Evolutionary conservation across 768 basidiomycete genomes (phyloP).

Genomic region (Macrolepiota dolichaula): DNA sequence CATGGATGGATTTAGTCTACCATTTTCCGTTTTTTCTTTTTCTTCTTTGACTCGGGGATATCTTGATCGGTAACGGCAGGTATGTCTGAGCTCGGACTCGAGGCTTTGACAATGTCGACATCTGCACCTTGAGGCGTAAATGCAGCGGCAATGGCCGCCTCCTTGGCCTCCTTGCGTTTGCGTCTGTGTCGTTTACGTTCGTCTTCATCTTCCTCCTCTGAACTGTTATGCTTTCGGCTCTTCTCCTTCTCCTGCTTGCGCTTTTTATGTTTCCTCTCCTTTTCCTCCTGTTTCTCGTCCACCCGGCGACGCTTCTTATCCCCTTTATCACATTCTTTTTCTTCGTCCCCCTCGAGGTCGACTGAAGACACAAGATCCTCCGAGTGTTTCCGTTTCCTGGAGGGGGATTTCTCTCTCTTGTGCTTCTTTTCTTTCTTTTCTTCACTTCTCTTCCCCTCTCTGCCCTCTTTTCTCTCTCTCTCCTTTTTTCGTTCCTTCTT

Average conservation of each 20-base stretch:
- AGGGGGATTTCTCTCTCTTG: constrained; percentile 4
- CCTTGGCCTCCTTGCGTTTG: constrained; percentile 9
- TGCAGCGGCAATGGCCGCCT: background rate
- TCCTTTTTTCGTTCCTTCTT: constrained; percentile 5
- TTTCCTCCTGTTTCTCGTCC: constrained; percentile 14
- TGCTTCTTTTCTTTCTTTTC: constrained; percentile 17
- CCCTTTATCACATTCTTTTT: constrained; percentile 11
- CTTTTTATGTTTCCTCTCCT: constrained; percentile 7
- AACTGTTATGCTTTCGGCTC: constrained; percentile 17
- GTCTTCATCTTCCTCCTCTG: constrained; percentile 7
- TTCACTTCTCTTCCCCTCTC: constrained; percentile 15
- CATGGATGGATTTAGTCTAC: background rate
- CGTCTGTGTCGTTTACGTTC: constrained; percentile 11
- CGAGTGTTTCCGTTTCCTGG: too few species aligned
- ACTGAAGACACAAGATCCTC: background rate
- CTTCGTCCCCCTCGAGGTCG: constrained; percentile 16
- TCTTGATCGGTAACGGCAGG: background rate
- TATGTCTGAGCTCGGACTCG: background rate
- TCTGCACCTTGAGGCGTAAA: background rate
- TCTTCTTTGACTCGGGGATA: constrained; percentile 9
- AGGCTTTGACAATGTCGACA: background rate
- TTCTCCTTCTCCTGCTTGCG: constrained; percentile 10
- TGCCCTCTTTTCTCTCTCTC: constrained; percentile 11
- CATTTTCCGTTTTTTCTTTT: constrained; percentile 18
- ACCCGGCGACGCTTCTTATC: constrained; percentile 14